These are phyloP conservation scores for Penicillium sclerotiorum DNA, from an alignment of 2,329 filamentous ascomycete species.

Conservation along the genomic window DNA sequence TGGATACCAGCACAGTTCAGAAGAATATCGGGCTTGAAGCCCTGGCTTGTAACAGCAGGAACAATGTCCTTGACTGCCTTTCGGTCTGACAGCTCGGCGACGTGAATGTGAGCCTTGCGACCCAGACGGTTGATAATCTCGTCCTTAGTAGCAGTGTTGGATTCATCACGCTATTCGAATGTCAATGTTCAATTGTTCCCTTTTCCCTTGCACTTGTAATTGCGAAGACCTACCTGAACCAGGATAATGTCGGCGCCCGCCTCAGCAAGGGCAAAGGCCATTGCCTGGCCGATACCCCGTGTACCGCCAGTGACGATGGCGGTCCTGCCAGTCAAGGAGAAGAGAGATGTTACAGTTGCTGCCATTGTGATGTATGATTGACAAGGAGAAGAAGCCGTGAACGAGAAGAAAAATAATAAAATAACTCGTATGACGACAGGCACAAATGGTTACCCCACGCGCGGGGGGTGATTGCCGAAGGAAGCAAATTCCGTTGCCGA, in stretches of 20 bases:
- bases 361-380: slow-evolving; percentile 28
- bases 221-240: slow-evolving; percentile 36
- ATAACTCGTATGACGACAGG: not conserved
- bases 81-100: slow-evolving; percentile 47
- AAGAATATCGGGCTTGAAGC: slow-evolving; percentile 71
- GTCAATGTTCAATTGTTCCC: not conserved
- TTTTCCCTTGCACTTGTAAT: not conserved
- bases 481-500: slow-evolving; percentile 12
- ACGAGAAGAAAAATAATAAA: slow-evolving; percentile 3
- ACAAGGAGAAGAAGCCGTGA: not conserved
- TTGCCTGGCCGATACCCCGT: slow-evolving; percentile 50
- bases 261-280: slow-evolving; percentile 51
- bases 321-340: slow-evolving; percentile 46
- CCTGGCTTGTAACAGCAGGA: slow-evolving; percentile 41
- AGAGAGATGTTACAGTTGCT: slow-evolving; percentile 34
- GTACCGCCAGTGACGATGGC: slow-evolving; percentile 53
- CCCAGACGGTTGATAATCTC: slow-evolving; percentile 42
- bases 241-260: slow-evolving; percentile 51
- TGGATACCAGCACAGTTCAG: slow-evolving; percentile 89
- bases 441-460: slow-evolving; percentile 14
- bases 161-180: slow-evolving; percentile 54
- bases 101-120: slow-evolving; percentile 46
- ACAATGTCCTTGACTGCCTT: slow-evolving; percentile 45
- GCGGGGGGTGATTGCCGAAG: slow-evolving; percentile 7
- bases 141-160: slow-evolving; percentile 49